Evolutionary conservation across 2,329 filamentous ascomycete species (phyloP), one percentile per base, ranked within the genome.

Genomic region (Aspergillus clavatus): DNA sequence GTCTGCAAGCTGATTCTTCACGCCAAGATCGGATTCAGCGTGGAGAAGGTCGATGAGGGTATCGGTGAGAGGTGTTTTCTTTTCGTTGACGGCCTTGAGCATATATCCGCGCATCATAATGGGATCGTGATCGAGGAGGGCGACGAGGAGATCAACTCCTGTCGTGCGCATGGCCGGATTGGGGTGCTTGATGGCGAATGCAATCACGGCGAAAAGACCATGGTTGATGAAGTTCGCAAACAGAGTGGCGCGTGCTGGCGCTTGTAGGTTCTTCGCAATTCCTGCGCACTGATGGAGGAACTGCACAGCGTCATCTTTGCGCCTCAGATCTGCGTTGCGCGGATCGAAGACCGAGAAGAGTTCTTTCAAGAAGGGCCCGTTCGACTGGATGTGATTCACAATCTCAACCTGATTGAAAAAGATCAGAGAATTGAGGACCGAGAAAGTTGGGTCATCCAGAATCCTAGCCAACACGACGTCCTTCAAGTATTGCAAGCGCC

Each of bases 371-470:
- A 95, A 96, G 1, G 72, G 70, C 1, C 74, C 74, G 58, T 95
- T 95, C 21, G 77, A 78, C 67, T 96, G 90, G n/a, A 98, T 77
- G 68, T 97, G 88, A 61, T 91, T 87, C 40, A 98, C 86, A 62
- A 98, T 96, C 62, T 97, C 93, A 58, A 97, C 90, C 72, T 98
- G 93, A 71, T 97, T 93, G 77, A 95, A 98, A 73, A 96, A 98
- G 56, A 98, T 98, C 57, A 97, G 79, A 40, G 89, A 95, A 70
- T 97, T 98, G 53, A 98, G 82, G 21, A 97, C 90, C 19, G 89
- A 95, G 67, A 97, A 98, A 16, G 93, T 98, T 40, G 91, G 91
- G 66, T 98, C 93, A 69, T 98, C 93, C 50, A 98, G 78, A 52
- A 98, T 97, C 51, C 93, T 83, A 23, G 93, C 93, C 35, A 98